Conservation (phyloP, 2,329 filamentous ascomycete species). For the Apiospora malaysiana region DNA sequence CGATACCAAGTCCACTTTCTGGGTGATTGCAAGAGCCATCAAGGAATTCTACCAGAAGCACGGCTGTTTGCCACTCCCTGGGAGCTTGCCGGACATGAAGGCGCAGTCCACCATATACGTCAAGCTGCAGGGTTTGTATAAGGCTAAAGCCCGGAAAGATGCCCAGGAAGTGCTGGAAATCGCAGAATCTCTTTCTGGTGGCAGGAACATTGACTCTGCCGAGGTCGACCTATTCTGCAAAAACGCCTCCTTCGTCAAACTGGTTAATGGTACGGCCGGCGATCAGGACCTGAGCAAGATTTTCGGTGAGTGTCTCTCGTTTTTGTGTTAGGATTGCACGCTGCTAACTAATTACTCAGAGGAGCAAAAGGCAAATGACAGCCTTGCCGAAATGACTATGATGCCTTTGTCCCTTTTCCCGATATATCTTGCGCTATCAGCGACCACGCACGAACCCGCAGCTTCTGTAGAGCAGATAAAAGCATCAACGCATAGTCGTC, state of each 20-base stretch:
- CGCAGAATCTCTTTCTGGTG: slow-evolving; percentile 60
- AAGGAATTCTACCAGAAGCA: slow-evolving; percentile 77
- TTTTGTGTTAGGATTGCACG: slow-evolving; percentile 23
- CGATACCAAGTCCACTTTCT: slow-evolving; percentile 71
- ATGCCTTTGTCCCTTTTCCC: slow-evolving; percentile 67
- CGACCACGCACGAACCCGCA: slow-evolving; percentile 53
- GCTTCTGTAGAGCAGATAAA: slow-evolving; percentile 61
- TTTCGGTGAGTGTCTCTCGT: slow-evolving; percentile 53
- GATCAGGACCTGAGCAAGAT: slow-evolving; percentile 56
- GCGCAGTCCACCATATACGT: slow-evolving; percentile 90
- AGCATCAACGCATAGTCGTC: slow-evolving; percentile 47
- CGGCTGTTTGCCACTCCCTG: slow-evolving; percentile 78
- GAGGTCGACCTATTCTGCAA: slow-evolving; percentile 95
- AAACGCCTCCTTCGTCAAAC: slow-evolving; percentile 89
- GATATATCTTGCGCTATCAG: slow-evolving; percentile 70
- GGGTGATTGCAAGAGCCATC: slow-evolving; percentile 85
- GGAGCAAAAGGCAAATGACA: slow-evolving; percentile 60
- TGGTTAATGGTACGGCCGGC: slow-evolving; percentile 66
- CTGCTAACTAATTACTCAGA: slow-evolving; percentile 48
- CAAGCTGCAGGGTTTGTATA: slow-evolving; percentile 90
- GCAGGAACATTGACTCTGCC: slow-evolving; percentile 63
- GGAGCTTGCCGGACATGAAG: slow-evolving; percentile 96
- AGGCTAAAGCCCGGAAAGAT: slow-evolving; percentile 81
- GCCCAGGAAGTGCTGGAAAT: slow-evolving; percentile 73
- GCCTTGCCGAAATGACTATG: slow-evolving; percentile 53